Percentiles rank a stretch among this genome's conserved stretches.
Conservation (phyloP, 768 basidiomycete species). For the Lactifluus piperatus region DNA sequence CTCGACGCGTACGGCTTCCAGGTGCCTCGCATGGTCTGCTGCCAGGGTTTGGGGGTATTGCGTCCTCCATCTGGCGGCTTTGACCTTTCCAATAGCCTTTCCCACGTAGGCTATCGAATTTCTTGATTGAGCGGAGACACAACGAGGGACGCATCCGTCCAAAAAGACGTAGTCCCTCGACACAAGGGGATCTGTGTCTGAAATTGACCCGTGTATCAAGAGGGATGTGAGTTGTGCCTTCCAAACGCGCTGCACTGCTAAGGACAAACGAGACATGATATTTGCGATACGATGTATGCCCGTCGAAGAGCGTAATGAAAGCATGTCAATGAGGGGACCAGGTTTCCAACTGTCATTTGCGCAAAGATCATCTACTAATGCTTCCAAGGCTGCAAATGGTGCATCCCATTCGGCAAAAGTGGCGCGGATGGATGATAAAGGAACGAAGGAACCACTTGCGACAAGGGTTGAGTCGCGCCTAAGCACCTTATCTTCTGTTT, state of each 20-base stretch:
- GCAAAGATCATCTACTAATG: constrained; percentile 56
- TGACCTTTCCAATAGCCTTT: constrained; percentile 77
- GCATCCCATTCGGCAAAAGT: constrained; percentile 85
- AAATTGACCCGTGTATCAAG: constrained; percentile 67
- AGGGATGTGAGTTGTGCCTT: constrained; percentile 75
- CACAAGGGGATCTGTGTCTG: constrained; percentile 54
- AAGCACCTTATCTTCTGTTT: constrained; percentile 75
- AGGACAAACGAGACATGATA: constrained; percentile 62
- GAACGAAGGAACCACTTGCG: constrained; percentile 75
- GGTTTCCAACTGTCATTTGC: constrained; percentile 51
- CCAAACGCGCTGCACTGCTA: constrained; percentile 77
- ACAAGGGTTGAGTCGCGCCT: constrained; percentile 68
- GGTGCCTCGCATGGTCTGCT: constrained; percentile 50
- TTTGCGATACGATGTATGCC: constrained; percentile 70
- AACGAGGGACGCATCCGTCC: constrained; percentile 63
- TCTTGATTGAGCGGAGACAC: constrained; percentile 59
- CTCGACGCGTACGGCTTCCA: constrained; percentile 63
- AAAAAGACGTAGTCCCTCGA: constrained; percentile 50
- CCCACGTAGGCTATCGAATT: constrained; percentile 86
- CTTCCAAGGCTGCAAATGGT: constrained; percentile 63
- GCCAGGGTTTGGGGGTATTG: constrained; percentile 65
- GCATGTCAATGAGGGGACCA: constrained; percentile 73
- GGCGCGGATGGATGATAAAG: constrained; percentile 75
- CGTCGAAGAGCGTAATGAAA: constrained; percentile 61
- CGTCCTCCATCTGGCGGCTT: constrained; percentile 68